Evolutionary conservation across 345 rosid species (phyloP).

Genomic region (Trapa bicornis): DNA sequence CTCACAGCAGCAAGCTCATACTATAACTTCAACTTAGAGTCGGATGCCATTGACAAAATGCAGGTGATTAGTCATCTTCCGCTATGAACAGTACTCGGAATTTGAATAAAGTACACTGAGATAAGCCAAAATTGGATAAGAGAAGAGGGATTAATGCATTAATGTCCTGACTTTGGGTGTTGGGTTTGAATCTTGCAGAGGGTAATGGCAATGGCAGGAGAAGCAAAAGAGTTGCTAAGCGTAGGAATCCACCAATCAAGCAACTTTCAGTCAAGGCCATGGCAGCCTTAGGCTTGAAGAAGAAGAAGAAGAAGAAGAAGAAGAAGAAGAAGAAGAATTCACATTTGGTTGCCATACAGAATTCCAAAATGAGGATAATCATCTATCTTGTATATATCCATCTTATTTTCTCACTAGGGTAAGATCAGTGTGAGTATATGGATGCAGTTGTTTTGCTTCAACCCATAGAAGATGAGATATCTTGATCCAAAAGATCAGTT

Average conservation of each 20-base stretch:
- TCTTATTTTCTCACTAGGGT: not conserved
- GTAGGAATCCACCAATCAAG: not conserved
- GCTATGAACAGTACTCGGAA: not conserved
- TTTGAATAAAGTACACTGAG: not conserved
- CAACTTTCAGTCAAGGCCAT: slow-evolving; percentile 32
- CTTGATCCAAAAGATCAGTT: too few relatives aligned
- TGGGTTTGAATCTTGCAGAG: slow-evolving; percentile 19
- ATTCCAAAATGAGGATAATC: too few relatives aligned
- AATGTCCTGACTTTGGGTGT: not conserved
- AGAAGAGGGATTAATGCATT: too few relatives aligned
- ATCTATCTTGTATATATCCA: not conserved
- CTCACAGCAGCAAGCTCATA: slow-evolving; percentile 65
- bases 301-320: not conserved
- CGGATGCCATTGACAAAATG: slow-evolving; percentile 48
- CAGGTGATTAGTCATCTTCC: slow-evolving; percentile 13
- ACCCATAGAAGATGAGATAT: too few relatives aligned
- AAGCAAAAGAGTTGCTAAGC: slow-evolving; percentile 46
- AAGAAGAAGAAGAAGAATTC: not conserved
- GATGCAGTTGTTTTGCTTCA: too few relatives aligned
- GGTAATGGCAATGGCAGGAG: slow-evolving; percentile 35
- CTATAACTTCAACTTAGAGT: slow-evolving; percentile 59
- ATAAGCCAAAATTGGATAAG: too few relatives aligned
- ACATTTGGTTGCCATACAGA: not conserved
- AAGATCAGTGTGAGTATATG: too few relatives aligned
- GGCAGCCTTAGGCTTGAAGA: slow-evolving; percentile 7